Base-by-base conservation (phyloP, 2,329 filamentous ascomycete genomes). In the Venturia carpophila region DNA sequence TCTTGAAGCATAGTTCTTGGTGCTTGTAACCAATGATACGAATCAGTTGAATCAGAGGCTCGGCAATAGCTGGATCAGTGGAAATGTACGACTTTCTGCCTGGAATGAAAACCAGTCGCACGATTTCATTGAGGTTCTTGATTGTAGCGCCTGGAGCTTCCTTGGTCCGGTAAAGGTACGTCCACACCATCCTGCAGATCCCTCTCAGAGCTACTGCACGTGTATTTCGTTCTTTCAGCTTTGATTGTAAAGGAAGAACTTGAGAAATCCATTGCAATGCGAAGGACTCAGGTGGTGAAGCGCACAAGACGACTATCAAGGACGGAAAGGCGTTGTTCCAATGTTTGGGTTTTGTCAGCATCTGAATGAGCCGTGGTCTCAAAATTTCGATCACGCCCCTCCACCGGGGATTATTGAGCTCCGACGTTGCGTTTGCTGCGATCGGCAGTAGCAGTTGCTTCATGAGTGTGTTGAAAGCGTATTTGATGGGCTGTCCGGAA, bases 1-100 rank as follows among this genome's bases (percentile, higher is more conserved):
- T 90, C 69, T 88, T 85, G 76, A 97, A 96, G 76, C 93, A 97
- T 68, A 96, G 88, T 71, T 99, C 94, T 64, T 93, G 92, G 70
- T 95, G 86, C 72, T 91, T 95, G 78, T 89, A 97, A 2, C 93
- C 95, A 71, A 99, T 92, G 71, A 97, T 92, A 42, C 95, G 86
- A 67, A 97, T 92, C 39, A 97, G 86, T 71, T 97, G 92, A 65
- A 97, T 93, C 69, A 97, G 79, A 1, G 94, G 93, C 60, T 97
- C 92, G 1, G 90, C 88, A 67, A 95, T 88, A n/a, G 87, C 83
- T 0, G 87, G 83, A 67, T 99, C 94, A 1, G 90, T 91, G 0
- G 90, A 91, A 30, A 95, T 81, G 67, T 95, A 87, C 1, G 90
- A 88, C 69, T 88, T 88, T 74, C 89, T 94, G 9, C 90, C 87